Conservation (phyloP, 306 rosid species). For the Cucumis hystrix region DNA sequence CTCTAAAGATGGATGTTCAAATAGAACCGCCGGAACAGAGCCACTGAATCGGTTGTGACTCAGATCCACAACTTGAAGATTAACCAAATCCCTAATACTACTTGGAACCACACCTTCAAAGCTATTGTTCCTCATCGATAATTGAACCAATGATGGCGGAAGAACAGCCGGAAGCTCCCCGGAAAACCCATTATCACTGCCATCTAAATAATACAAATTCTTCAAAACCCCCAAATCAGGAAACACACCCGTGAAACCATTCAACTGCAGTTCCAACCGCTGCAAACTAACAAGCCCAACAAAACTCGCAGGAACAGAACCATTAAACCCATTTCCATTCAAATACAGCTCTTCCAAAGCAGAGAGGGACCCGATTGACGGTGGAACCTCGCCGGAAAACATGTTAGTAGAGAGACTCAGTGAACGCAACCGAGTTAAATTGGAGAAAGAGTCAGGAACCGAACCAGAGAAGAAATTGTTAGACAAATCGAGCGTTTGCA, state of each 20-base stretch:
- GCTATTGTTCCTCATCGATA: slow-evolving; percentile 55
- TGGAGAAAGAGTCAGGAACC: slow-evolving; percentile 36
- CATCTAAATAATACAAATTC: slow-evolving; percentile 39
- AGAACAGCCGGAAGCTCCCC: slow-evolving; percentile 30
- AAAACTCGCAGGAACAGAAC: slow-evolving; percentile 32
- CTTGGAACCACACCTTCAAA: slow-evolving; percentile 21
- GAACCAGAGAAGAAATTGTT: slow-evolving; percentile 52
- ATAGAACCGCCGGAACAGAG: slow-evolving; percentile 33
- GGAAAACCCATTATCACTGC: slow-evolving; percentile 33
- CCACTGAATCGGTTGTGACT: slow-evolving; percentile 44
- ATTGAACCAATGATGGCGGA: slow-evolving; percentile 42
- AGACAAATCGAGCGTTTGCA: slow-evolving; percentile 58
- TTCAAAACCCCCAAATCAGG: slow-evolving; percentile 29
- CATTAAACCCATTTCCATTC: slow-evolving; percentile 46
- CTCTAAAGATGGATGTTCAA: slow-evolving; percentile 50
- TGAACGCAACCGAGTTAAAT: slow-evolving; percentile 40
- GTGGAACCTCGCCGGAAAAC: slow-evolving; percentile 44
- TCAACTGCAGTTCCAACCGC: slow-evolving; percentile 51
- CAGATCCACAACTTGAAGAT: slow-evolving; percentile 52
- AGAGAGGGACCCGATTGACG: slow-evolving; percentile 30
- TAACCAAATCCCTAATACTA: slow-evolving; percentile 12
- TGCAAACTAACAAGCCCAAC: slow-evolving; percentile 21
- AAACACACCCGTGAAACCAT: slow-evolving; percentile 37
- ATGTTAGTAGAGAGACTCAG: slow-evolving; percentile 52
- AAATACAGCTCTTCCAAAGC: slow-evolving; percentile 55